Conservation (phyloP, 441 rosid genomes). For the Adansonia rubrostipa region DNA sequence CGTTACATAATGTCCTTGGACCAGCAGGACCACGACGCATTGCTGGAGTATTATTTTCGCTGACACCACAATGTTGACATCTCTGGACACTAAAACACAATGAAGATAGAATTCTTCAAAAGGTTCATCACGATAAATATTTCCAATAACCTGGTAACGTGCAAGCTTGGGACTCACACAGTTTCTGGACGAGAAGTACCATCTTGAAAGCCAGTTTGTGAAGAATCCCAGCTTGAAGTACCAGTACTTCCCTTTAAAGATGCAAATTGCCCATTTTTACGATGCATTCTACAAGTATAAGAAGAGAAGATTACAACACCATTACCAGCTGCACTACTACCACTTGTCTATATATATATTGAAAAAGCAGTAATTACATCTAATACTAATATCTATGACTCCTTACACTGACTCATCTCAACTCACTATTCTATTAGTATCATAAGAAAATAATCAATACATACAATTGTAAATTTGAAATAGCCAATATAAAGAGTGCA, state of each 20-base stretch:
- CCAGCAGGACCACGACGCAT: constrained; percentile 93
- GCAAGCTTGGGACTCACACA: constrained; percentile 55
- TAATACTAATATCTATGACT: not conserved
- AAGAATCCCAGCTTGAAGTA: constrained; percentile 53
- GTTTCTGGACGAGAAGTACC: constrained; percentile 52
- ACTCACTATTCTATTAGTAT: not conserved
- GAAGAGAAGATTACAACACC: constrained; percentile 7
- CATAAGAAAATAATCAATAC: too few species aligned
- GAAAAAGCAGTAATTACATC: not conserved
- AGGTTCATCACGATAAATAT: constrained; percentile 22
- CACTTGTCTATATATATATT: not conserved
- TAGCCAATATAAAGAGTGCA: not conserved
- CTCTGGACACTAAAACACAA: constrained; percentile 49
- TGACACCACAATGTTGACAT: constrained; percentile 77
- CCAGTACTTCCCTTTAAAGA: constrained; percentile 61
- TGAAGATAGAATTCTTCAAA: constrained; percentile 14
- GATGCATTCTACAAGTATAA: constrained; percentile 62
- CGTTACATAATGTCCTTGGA: constrained; percentile 79
- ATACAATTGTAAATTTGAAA: not conserved
- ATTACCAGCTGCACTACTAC: not conserved
- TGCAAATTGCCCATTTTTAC: constrained; percentile 82
- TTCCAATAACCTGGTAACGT: constrained; percentile 20
- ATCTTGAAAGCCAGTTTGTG: constrained; percentile 51
- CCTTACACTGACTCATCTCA: not conserved
- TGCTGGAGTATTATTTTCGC: constrained; percentile 71